phyloP scores from a whole-genome alignment of 345 rosid genomes.

The Salix purpurea region DNA sequence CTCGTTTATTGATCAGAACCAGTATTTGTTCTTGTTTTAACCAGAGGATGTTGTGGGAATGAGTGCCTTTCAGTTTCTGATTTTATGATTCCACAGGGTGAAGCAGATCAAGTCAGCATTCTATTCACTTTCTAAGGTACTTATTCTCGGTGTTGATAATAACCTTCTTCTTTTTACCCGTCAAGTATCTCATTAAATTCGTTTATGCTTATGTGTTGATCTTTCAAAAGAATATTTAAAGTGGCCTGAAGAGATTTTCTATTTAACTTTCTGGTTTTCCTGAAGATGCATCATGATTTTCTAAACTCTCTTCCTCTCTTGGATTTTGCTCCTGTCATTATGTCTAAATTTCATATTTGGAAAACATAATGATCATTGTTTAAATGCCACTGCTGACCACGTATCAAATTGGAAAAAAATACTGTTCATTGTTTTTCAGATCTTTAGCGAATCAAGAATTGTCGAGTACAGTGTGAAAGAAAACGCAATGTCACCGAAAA shows the following conservation, averaged over 20 bases:
- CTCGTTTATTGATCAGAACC: not conserved
- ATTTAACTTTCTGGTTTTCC: not conserved
- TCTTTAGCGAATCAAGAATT: conserved; percentile 71
- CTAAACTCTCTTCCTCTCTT: not conserved
- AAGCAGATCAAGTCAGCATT: conserved; percentile 91
- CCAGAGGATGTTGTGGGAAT: not conserved
- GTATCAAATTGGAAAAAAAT: not conserved
- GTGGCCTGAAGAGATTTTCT: no score
- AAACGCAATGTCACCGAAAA: conserved; percentile 38
- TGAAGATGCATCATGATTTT: not conserved
- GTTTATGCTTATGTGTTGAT: not conserved
- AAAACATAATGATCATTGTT: not conserved
- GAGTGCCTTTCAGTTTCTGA: not conserved
- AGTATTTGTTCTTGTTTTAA: not conserved
- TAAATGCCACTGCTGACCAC: not conserved
- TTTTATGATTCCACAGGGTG: conserved; percentile 44
- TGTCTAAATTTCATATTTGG: not conserved
- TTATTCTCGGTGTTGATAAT: not conserved
- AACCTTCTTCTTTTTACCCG: not conserved
- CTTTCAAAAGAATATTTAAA: no score
- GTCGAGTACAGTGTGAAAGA: conserved; percentile 62
- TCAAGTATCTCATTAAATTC: not conserved
- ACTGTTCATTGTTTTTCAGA: conserved; percentile 27
- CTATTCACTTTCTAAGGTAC: conserved; percentile 74
- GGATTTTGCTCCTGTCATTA: not conserved